Percentiles rank a stretch among this genome's conserved stretches.
phyloP scores from a whole-genome alignment of 306 rosid genomes.

The Rubus parviflorus region DNA sequence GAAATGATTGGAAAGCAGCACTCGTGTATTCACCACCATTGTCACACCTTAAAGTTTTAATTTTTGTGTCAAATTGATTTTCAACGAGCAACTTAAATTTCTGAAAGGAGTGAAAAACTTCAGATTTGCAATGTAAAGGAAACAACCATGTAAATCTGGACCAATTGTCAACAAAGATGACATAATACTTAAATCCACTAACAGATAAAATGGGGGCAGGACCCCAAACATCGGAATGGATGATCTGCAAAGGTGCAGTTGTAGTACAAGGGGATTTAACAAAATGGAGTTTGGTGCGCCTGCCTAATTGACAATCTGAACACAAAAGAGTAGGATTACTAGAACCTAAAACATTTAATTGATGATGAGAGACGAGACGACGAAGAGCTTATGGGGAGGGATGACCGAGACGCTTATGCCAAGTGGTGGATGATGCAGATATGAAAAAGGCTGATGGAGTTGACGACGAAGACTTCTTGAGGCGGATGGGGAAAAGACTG shows the following conservation, averaged over 20 bases:
- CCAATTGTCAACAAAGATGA: not conserved
- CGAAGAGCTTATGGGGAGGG: not conserved
- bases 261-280: no score
- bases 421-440: not conserved
- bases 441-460: not conserved
- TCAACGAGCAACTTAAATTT: not conserved
- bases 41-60: not conserved
- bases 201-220: not conserved
- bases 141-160: not conserved
- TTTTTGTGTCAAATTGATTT: not conserved
- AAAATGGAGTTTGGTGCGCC: not conserved
- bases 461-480: not conserved
- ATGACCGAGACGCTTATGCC: not conserved
- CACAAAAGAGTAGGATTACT: not conserved
- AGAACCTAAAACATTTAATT: not conserved
- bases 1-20: not conserved
- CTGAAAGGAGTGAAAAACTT: not conserved
- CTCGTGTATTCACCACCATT: not conserved
- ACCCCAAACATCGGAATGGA: slow-evolving; percentile 6
- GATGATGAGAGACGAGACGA: not conserved
- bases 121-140: not conserved
- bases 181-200: not conserved
- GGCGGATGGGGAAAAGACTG: not conserved
- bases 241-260: not conserved
- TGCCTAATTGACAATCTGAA: not conserved